Percentiles rank a stretch among this genome's conserved stretches.
phyloP scores from a whole-genome alignment of 2,329 filamentous ascomycete genomes.

The Hyphodiscus sp. region DNA sequence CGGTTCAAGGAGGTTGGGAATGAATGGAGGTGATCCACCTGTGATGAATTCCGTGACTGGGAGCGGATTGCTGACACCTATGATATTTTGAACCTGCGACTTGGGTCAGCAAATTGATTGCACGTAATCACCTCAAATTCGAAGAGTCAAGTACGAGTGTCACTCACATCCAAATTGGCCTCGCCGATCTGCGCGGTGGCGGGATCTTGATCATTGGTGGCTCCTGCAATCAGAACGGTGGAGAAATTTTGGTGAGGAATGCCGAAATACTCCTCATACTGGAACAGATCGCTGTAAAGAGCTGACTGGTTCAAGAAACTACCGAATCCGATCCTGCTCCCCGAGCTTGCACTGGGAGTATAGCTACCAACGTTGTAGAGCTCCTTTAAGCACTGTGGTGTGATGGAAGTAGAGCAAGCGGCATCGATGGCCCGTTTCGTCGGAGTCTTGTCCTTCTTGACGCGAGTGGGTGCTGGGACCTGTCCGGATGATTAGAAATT shows the following conservation, averaged over 20 bases:
- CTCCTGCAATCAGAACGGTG: slow-evolving; percentile 35
- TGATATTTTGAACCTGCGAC: slow-evolving; percentile 38
- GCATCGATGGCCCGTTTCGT: slow-evolving; percentile 6
- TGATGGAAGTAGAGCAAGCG: slow-evolving; percentile 32
- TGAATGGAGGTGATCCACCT: slow-evolving; percentile 47
- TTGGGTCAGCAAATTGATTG: background rate
- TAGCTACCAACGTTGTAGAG: slow-evolving; percentile 44
- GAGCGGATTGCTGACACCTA: slow-evolving; percentile 46
- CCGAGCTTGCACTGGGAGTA: slow-evolving; percentile 36
- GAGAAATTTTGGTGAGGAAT: slow-evolving; percentile 40
- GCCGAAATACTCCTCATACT: slow-evolving; percentile 31
- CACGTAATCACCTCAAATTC: too few relatives aligned
- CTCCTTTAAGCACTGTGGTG: slow-evolving; percentile 41
- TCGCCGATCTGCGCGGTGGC: slow-evolving; percentile 10
- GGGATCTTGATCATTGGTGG: slow-evolving; percentile 34
- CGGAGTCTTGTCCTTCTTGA: background rate
- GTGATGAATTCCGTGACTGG: slow-evolving; percentile 49
- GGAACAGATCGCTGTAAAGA: slow-evolving; percentile 38
- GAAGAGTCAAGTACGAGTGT: too few relatives aligned
- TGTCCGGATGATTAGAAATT: background rate
- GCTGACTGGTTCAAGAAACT: slow-evolving; percentile 47
- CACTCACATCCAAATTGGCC: slow-evolving; percentile 36
- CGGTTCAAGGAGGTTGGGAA: slow-evolving; percentile 35
- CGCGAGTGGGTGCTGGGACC: background rate
- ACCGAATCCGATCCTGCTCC: slow-evolving; percentile 44